Percentiles rank a stretch among this genome's conserved stretches.
Evolutionary conservation across 2,329 filamentous ascomycete genomes (phyloP).

Genomic region (Penicillium concentricum): DNA sequence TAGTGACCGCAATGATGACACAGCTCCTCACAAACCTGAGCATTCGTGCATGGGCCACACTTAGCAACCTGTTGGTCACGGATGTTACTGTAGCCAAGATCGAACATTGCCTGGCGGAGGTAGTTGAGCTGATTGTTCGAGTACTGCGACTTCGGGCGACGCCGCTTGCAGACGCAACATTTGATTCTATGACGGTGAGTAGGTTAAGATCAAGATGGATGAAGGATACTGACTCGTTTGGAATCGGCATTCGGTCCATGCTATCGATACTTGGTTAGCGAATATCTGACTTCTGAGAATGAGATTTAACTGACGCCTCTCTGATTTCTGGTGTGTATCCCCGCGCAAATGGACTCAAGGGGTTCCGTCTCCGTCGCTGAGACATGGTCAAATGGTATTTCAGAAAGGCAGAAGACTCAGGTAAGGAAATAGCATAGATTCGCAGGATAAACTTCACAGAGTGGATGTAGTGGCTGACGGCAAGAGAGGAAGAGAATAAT

Average conservation of each 20-base stretch:
- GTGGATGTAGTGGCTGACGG: neutral
- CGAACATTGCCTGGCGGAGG: constrained; percentile 1
- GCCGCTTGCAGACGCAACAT: constrained; percentile 6
- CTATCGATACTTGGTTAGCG: neutral
- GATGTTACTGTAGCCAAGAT: neutral
- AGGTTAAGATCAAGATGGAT: neutral
- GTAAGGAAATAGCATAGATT: neutral
- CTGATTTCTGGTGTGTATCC: neutral
- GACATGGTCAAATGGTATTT: neutral
- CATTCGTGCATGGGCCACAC: constrained; percentile 2
- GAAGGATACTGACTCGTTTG: constrained; percentile 1
- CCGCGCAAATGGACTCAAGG: neutral
- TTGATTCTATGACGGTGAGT: constrained; percentile 3
- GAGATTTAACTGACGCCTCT: neutral
- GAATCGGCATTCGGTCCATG: neutral
- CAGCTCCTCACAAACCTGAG: neutral
- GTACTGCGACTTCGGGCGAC: neutral
- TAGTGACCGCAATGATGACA: constrained; percentile 4
- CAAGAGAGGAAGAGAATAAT: neutral
- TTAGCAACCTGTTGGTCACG: constrained; percentile 2
- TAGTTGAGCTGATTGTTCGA: constrained; percentile 2
- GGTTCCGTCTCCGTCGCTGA: neutral
- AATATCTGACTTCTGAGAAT: neutral
- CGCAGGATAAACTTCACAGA: neutral
- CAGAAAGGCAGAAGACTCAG: neutral